phyloP scores from a whole-genome alignment of 2,329 filamentous ascomycete species.

The Stemphylium vesicarium region DNA sequence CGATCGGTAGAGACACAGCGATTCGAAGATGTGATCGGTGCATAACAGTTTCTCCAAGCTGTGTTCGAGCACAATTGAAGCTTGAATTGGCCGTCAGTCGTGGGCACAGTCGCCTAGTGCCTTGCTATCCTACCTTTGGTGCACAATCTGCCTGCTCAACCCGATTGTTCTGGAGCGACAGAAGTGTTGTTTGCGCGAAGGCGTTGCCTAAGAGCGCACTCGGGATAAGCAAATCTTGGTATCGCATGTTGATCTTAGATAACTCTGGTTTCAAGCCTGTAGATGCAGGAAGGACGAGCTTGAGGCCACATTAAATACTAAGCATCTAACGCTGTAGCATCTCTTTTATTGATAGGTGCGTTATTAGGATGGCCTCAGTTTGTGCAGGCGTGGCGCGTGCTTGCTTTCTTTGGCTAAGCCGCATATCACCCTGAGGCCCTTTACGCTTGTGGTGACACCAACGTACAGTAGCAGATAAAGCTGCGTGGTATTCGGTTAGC shows the following conservation, averaged over 20 bases:
- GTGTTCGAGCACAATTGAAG: slow-evolving; percentile 11
- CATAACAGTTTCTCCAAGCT: slow-evolving; percentile 6
- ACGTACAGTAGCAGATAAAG: too few species aligned
- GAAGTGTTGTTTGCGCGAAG: slow-evolving; percentile 8
- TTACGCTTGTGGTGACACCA: too few species aligned
- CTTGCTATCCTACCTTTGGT: slow-evolving; percentile 13
- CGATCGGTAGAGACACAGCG: slow-evolving; percentile 9
- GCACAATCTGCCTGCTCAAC: slow-evolving; percentile 8
- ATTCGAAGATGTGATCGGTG: slow-evolving; percentile 8
- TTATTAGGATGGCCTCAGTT: background rate
- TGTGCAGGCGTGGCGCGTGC: slow-evolving; percentile 1
- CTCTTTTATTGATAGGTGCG: background rate
- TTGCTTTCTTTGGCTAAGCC: background rate
- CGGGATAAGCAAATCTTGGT: background rate
- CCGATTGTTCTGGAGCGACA: slow-evolving; percentile 9
- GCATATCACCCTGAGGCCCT: too few species aligned
- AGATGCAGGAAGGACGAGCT: background rate
- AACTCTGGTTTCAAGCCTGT: background rate
- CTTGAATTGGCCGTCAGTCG: slow-evolving; percentile 3
- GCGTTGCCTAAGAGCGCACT: slow-evolving; percentile 2
- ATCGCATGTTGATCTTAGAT: slow-evolving; percentile 2
- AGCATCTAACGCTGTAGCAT: background rate
- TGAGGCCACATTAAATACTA: slow-evolving; percentile 1
- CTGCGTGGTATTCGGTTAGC: too few species aligned
- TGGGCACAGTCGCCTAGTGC: background rate